Evolutionary conservation across 2,329 filamentous ascomycete species (phyloP), one percentile per base, ranked within the genome.

Genomic region (Phaeosphaeriaceae sp.): DNA sequence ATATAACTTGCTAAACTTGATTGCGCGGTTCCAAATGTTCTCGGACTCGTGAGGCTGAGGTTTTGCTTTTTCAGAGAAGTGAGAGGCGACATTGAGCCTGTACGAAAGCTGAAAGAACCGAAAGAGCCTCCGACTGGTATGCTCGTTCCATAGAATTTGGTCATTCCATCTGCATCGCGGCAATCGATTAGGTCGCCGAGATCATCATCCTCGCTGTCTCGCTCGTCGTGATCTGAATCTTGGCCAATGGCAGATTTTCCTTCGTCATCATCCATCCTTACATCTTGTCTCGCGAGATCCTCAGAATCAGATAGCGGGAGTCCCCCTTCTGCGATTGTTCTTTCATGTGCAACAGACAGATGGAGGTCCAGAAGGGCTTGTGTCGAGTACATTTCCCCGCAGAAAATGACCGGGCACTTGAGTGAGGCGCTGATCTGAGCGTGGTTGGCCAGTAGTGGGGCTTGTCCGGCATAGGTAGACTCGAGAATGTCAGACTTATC

Each of bases 1-100:
- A 15, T n/a, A 22, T 51, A 51, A 41, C 48, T 51, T 13, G 48
- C 31, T n/a, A 51, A 10, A n/a, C 48, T 51, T 11, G 48, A 51
- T 22, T 24, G 19, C n/a, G 48, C 48, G 9, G 48, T 51, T 20
- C 22, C 21, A 9, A 36, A 51, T 19, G 31, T 51, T 20, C 5
- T 41, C 7, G 31, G 48, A 20, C 48, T 51, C 21, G 48, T 21
- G n/a, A 24, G n/a, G 7, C 20, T 25, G 21, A 47, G 20, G 11
- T 20, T 7, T 9, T 24, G 11, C 20, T 22, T 22, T 11, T 7
- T 47, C 7, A 11, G 20, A 2, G 21, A 47, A 25, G 21, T 25
- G 7, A 24, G 21, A 17, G 44, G 21, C 3, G 21, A 13, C 6
- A 10, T 40, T 7, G 27, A 33, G 5, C 31, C 25, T 13, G 31